Evolutionary conservation across 129 eudicot species (phyloP), one percentile per base, ranked within the genome.

Genomic region (Logfia minima): DNA sequence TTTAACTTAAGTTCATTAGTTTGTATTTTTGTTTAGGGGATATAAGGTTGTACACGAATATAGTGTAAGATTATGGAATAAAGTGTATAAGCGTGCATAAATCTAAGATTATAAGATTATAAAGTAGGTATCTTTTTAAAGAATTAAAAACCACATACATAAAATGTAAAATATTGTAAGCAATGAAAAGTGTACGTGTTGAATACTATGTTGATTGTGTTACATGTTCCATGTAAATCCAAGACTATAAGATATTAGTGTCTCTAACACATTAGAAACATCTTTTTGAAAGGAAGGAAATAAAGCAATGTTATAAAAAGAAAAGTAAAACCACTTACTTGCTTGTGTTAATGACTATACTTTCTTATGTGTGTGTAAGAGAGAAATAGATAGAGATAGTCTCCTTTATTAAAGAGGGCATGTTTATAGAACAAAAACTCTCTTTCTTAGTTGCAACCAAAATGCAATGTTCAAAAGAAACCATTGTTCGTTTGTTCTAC

Each of bases 401-500:
- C 45, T 29, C 63, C 70, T 74, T 80, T 73, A 80, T 43, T 80
- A 79, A 35, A 64, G 66, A 65, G 78, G 75, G 16, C 59, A 58
- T 75, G 65, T 75, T 81, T 64, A 78, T 17, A 80, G 41, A 69
- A 41, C 55, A 74, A 74, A 80, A 21, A 55, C 64, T 74, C 79
- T 80, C 70, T 74, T 80, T 80, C 75, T 39, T 66, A 7, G n/a
- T 32, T 64, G 26, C 66, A 82, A 89, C 70, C 72, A 87, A 83
- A 83, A 90, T 91, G 91, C 92, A 90, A 91, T 95, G 96, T 83
- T 87, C 92, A 60, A 84, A 87, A 83, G 93, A 89, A 85, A 84
- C 94, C 72, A 74, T 89, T 26, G 89, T 74, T 79, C 85, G 84
- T 82, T 83, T 95, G 81, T 89, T 91, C 85, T 88, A 86, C 89